A percentile compares a stretch with the other conserved stretches of the same genome.
Conservation (phyloP, 371 early-diverging fungal genomes). For the Rhizomucor pusillus region DNA sequence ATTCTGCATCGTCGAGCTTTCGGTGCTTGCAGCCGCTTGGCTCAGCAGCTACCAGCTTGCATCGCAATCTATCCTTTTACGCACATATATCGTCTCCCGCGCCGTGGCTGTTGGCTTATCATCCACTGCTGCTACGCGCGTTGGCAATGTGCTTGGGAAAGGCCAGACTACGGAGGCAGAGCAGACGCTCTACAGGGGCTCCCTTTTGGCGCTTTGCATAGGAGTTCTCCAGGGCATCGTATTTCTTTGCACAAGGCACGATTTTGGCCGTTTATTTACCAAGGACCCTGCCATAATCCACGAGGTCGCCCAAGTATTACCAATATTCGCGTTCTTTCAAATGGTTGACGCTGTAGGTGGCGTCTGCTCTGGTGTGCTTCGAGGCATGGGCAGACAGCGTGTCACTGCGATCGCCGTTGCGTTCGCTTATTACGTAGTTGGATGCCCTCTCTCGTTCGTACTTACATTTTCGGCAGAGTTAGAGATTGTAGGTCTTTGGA, state of each 20-base stretch:
- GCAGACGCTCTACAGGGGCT: neutral
- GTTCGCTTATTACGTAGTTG: conserved; percentile 47
- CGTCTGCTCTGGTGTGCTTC: conserved; percentile 60
- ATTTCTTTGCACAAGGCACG: conserved; percentile 21
- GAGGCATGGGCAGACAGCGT: conserved; percentile 49
- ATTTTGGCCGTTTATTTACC: conserved; percentile 54
- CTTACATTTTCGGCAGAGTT: conserved; percentile 44
- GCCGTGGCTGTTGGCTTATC: conserved; percentile 62
- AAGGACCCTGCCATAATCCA: conserved; percentile 56
- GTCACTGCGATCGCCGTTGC: neutral
- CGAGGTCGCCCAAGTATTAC: conserved; percentile 64
- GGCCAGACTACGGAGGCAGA: conserved; percentile 1
- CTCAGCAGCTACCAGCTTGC: conserved; percentile 72
- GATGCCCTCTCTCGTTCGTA: conserved; percentile 56
- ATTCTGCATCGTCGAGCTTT: conserved; percentile 70
- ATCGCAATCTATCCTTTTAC: conserved; percentile 65
- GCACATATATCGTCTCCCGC: conserved; percentile 37
- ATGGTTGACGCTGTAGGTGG: conserved; percentile 55
- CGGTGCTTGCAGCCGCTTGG: conserved; percentile 76
- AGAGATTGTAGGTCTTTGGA: conserved; percentile 61
- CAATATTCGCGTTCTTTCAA: conserved; percentile 72
- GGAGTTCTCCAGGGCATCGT: neutral
- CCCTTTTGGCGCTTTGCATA: neutral
- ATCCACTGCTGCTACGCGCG: conserved; percentile 65
- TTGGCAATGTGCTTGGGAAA: conserved; percentile 67